These are phyloP conservation scores for Geosiphon pyriformis DNA, from an alignment of 192 early-diverging fungal species.

Conservation along the genomic window DNA sequence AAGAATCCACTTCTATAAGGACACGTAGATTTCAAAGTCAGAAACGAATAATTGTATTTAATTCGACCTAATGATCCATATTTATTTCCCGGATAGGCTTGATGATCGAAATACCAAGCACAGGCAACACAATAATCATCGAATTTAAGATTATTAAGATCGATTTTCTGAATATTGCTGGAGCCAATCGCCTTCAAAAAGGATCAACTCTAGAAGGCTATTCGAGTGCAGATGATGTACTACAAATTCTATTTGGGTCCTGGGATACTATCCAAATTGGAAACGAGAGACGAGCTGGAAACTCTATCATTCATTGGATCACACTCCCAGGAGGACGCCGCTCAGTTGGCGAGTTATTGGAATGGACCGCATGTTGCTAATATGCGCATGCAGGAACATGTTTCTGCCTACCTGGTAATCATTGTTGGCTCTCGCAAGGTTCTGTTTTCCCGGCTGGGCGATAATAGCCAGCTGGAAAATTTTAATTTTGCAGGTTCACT, in stretches of 20 bases:
- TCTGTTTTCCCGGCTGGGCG: slow-evolving; percentile 25
- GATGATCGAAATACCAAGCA: slow-evolving; percentile 25
- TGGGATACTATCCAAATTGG: slow-evolving; percentile 22
- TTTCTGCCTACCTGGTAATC: slow-evolving; percentile 28
- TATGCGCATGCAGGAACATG: slow-evolving; percentile 18
- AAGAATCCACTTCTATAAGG: slow-evolving; percentile 30
- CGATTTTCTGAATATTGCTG: slow-evolving; percentile 28
- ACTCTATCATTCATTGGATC: slow-evolving; percentile 29
- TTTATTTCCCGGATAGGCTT: slow-evolving; percentile 27
- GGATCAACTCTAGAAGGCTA: slow-evolving; percentile 16
- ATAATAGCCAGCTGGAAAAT: slow-evolving; percentile 17
- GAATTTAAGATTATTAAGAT: slow-evolving; percentile 32
- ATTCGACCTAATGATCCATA: neutral
- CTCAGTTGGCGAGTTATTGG: slow-evolving; percentile 20
- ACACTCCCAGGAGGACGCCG: slow-evolving; percentile 16
- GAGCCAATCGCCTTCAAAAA: slow-evolving; percentile 19
- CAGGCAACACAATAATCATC: slow-evolving; percentile 27
- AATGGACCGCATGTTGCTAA: slow-evolving; percentile 18
- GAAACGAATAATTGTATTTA: slow-evolving; percentile 27
- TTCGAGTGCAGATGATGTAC: slow-evolving; percentile 11
- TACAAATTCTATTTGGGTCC: slow-evolving; percentile 22
- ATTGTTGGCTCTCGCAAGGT: slow-evolving; percentile 32
- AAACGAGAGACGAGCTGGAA: slow-evolving; percentile 26
- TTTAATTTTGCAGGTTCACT: no score
- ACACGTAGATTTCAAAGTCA: slow-evolving; percentile 26